Base-by-base conservation (phyloP, 1,284 basidiomycete species). In the Cutaneotrichosporon arboriforme region DNA sequence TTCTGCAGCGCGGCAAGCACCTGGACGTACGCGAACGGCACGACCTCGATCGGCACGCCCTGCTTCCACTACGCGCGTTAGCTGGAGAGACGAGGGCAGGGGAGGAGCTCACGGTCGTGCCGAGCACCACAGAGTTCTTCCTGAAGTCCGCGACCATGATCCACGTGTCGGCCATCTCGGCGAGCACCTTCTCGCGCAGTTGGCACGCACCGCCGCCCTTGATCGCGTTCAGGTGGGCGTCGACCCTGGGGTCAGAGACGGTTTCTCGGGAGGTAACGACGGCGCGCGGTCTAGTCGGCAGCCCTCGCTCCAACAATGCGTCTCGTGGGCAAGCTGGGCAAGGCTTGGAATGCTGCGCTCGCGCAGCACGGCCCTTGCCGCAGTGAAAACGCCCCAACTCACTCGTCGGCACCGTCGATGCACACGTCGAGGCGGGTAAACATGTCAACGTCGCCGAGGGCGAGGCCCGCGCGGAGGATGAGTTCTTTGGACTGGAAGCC, bases 171-270 rank as follows among this genome's bases (percentile, higher is more conserved):
- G 96, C 93, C 17, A 91, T 91, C 73, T 97, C 94, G 3, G 91
- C 93, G 17, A 98, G 81, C 3, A 98, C 92, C 76, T 98, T 98
- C 77, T 98, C 96, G 35, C 93, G 84, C 34, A 98, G 77, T 66
- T 98, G 96, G 74, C 94, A 97, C 1, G 92, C 94, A 10, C 94
- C 94, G 52, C 94, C 94, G 13, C 94, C 94, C 76, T 98, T 98
- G 79, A 99, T 94, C 58, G 88, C 88, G 77, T 98, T 96, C 50
- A 99, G 79, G 37, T 84, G 77, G 39, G 80, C 75, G 75, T 97
- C 93, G 33, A 97, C 90, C 75, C 90, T 93, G 64, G 33, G 36
- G 26, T 15, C 48, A 51, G 7, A 46, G 50, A 20, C 5, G 8
- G 4, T 8, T 7, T 2, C 2, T 21, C 9, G 41, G 14, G n/a